These are phyloP conservation scores for Dichotomopilus funicola DNA, from an alignment of 2,329 filamentous ascomycete species.

Conservation along the genomic window DNA sequence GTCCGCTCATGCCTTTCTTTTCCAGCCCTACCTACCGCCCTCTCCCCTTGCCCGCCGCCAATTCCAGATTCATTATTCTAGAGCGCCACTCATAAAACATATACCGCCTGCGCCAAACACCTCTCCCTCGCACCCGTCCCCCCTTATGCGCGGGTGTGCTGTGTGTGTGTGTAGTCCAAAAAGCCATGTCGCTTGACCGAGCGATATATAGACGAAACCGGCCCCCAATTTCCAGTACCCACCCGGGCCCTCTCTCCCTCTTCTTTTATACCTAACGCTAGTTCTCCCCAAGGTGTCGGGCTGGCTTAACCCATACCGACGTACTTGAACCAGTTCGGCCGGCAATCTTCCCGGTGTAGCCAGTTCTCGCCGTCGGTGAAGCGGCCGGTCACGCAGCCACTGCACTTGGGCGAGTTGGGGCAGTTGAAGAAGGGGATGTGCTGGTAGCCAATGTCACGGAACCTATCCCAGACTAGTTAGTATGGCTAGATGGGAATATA, in stretches of 20 bases:
- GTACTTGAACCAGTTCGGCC: constrained; percentile 96
- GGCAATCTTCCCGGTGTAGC: constrained; percentile 85
- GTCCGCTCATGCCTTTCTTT: too few species aligned
- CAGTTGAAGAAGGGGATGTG: constrained; percentile 99
- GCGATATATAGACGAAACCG: constrained; percentile 10
- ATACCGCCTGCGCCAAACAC: constrained; percentile 21
- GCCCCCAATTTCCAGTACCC: not conserved
- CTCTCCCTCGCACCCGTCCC: not conserved
- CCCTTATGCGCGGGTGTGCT: too few species aligned
- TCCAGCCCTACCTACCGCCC: not conserved
- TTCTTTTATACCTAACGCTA: too few species aligned
- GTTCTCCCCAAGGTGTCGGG: too few species aligned
- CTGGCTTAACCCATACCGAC: constrained; percentile 64
- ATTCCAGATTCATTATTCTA: constrained; percentile 4
- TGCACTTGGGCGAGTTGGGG: constrained; percentile 91
- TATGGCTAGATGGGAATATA: not conserved
- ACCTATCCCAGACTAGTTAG: constrained; percentile 50
- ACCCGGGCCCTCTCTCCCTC: too few species aligned
- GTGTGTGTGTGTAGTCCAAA: constrained; percentile 17
- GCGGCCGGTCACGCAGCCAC: constrained; percentile 75
- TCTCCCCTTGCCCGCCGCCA: not conserved
- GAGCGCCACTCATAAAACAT: constrained; percentile 3
- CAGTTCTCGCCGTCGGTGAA: constrained; percentile 85
- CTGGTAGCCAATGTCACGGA: constrained; percentile 98
- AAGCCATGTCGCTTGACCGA: constrained; percentile 6